Percentiles rank a stretch among this genome's conserved stretches.
Evolutionary conservation across 495 filamentous ascomycete genomes (phyloP).

Genomic region (Bryoglossum gracile): DNA sequence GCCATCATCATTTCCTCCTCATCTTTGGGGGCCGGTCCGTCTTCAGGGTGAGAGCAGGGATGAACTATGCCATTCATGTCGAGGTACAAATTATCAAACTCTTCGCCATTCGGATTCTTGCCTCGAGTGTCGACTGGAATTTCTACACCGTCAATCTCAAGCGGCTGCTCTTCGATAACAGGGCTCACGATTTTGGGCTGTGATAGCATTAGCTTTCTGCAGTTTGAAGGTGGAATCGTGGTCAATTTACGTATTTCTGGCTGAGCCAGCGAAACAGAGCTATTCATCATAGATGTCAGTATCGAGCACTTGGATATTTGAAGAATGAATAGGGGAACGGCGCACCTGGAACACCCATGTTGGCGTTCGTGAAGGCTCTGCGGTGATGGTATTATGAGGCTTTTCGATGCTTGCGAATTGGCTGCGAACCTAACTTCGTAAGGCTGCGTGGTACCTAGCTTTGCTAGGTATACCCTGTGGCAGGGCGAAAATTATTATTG

Average conservation of each 20-base stretch:
- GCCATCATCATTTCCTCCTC: conserved; percentile 99
- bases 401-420: background rate
- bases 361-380: conserved; percentile 25
- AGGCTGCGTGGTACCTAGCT: no score
- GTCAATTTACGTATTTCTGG: conserved; percentile 58
- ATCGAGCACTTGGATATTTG: no score
- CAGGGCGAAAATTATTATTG: no score
- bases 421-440: background rate
- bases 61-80: conserved; percentile 99
- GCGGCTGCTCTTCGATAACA: conserved; percentile 78
- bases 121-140: conserved; percentile 77
- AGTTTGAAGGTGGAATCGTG: background rate
- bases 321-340: background rate
- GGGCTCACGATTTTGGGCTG: conserved; percentile 93
- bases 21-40: conserved; percentile 78
- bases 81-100: conserved; percentile 95
- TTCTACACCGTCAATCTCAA: conserved; percentile 62
- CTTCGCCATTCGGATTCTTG: conserved; percentile 94
- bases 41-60: conserved; percentile 96
- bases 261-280: conserved; percentile 65
- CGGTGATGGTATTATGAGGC: conserved; percentile 7
- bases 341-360: conserved; percentile 86
- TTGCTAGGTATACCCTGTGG: no score
- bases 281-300: conserved; percentile 6
- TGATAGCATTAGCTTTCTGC: conserved; percentile 75